Conservation (phyloP, 1,139 yeast genomes). For the Diutina ranongensis region DNA sequence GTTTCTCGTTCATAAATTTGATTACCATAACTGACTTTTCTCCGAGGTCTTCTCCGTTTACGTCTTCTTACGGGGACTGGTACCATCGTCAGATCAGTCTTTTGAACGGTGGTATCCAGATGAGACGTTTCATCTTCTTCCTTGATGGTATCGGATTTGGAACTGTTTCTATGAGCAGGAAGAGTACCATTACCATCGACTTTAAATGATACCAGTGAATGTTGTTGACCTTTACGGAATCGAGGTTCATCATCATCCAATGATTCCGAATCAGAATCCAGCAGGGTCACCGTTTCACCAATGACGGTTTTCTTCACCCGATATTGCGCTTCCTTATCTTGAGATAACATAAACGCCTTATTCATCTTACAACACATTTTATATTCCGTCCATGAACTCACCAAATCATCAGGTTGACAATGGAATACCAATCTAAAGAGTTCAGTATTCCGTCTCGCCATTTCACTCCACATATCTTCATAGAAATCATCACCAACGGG, state of each 20-base stretch:
- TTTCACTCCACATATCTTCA: slow-evolving; percentile 80
- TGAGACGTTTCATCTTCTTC: slow-evolving; percentile 7
- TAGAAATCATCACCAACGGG: slow-evolving; percentile 71
- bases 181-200: background rate
- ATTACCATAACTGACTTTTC: slow-evolving; percentile 25
- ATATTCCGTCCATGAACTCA: slow-evolving; percentile 81
- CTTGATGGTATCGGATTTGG: slow-evolving; percentile 3
- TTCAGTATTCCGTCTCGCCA: slow-evolving; percentile 75
- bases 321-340: slow-evolving; percentile 23
- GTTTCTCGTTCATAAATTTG: slow-evolving; percentile 62
- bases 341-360: slow-evolving; percentile 46
- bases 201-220: background rate
- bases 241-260: background rate
- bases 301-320: slow-evolving; percentile 14
- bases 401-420: slow-evolving; percentile 88
- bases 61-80: background rate
- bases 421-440: slow-evolving; percentile 80
- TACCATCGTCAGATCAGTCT: slow-evolving; percentile 3
- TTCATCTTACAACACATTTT: slow-evolving; percentile 52
- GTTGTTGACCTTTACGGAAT: background rate
- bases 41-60: background rate
- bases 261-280: background rate
- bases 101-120: slow-evolving; percentile 7
- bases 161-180: too few species aligned
- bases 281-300: slow-evolving; percentile 9